A percentile compares a stretch with the other conserved stretches of the same genome.
Conservation (phyloP, 192 early-diverging fungal genomes). For the Backusella tarrabulga region DNA sequence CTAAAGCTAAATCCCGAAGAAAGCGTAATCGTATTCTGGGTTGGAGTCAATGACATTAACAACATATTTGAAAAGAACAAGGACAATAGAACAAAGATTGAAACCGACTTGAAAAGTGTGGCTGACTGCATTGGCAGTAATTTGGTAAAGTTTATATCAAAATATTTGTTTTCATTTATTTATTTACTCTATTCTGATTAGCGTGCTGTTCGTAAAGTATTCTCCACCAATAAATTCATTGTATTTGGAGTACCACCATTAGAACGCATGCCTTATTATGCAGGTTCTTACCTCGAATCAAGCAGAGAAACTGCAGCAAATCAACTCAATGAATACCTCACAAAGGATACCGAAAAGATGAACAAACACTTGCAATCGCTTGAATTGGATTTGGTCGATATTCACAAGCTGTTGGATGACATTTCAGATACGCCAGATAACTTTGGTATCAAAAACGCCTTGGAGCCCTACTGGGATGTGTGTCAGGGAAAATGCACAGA, state of each 20-base stretch:
- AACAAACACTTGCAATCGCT: slow-evolving; percentile 18
- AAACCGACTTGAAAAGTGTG: background rate
- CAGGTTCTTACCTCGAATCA: background rate
- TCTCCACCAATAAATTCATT: slow-evolving; percentile 24
- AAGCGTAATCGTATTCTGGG: slow-evolving; percentile 35
- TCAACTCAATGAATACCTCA: slow-evolving; percentile 8
- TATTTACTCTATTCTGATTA: background rate
- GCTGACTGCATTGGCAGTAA: slow-evolving; percentile 29
- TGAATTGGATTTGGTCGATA: slow-evolving; percentile 18
- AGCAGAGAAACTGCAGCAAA: slow-evolving; percentile 13
- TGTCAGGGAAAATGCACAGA: slow-evolving; percentile 32
- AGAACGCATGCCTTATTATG: slow-evolving; percentile 25
- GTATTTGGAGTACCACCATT: slow-evolving; percentile 27
- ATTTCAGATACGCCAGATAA: slow-evolving; percentile 15
- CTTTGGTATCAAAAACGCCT: slow-evolving; percentile 31
- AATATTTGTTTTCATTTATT: background rate
- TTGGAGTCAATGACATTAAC: slow-evolving; percentile 32
- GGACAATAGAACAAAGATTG: background rate
- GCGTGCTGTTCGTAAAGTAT: slow-evolving; percentile 22
- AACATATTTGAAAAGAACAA: background rate
- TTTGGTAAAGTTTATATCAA: slow-evolving; percentile 16
- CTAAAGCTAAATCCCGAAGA: slow-evolving; percentile 28
- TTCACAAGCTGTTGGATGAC: slow-evolving; percentile 22
- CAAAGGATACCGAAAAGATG: slow-evolving; percentile 9
- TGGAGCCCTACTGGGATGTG: slow-evolving; percentile 26